Conservation (phyloP, 2,329 filamentous ascomycete species). For the Fusarium anthophilum region DNA sequence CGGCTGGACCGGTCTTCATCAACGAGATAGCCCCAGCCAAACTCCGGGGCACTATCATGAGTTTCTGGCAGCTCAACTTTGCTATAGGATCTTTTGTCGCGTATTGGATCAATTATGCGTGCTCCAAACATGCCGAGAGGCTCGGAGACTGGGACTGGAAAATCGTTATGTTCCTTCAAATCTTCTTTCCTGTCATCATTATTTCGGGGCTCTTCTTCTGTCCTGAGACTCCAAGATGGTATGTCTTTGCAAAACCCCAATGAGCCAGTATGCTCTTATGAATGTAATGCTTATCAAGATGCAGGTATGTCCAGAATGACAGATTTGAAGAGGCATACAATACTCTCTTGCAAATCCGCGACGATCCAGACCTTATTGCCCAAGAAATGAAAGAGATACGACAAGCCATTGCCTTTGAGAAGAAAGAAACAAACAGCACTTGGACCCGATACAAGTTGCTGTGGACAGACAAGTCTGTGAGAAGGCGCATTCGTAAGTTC, state of each 20-base stretch:
- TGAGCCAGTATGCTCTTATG: conserved; percentile 61
- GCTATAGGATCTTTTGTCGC: conserved; percentile 64
- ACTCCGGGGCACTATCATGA: conserved; percentile 72
- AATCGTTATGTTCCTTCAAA: conserved; percentile 76
- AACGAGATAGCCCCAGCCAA: conserved; percentile 71
- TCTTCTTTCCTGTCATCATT: conserved; percentile 70
- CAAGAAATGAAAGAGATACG: background rate
- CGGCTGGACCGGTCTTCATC: conserved; percentile 74
- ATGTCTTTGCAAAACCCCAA: conserved; percentile 64
- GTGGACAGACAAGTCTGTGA: conserved; percentile 1
- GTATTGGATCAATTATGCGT: conserved; percentile 68
- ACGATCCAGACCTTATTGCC: background rate
- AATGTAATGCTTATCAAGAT: background rate
- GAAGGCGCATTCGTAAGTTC: background rate
- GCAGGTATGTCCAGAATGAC: conserved; percentile 53
- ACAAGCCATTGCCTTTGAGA: background rate
- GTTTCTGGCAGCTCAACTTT: conserved; percentile 73
- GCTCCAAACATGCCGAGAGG: conserved; percentile 59
- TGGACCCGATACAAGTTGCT: conserved; percentile 1
- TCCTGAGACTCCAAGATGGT: conserved; percentile 75
- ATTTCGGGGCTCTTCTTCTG: conserved; percentile 70
- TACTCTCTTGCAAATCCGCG: background rate
- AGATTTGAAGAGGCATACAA: background rate
- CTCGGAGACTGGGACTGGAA: conserved; percentile 78
- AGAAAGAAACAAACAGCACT: background rate